Conservation (phyloP, 2,329 filamentous ascomycete genomes). For the Ophiobolus disseminans region DNA sequence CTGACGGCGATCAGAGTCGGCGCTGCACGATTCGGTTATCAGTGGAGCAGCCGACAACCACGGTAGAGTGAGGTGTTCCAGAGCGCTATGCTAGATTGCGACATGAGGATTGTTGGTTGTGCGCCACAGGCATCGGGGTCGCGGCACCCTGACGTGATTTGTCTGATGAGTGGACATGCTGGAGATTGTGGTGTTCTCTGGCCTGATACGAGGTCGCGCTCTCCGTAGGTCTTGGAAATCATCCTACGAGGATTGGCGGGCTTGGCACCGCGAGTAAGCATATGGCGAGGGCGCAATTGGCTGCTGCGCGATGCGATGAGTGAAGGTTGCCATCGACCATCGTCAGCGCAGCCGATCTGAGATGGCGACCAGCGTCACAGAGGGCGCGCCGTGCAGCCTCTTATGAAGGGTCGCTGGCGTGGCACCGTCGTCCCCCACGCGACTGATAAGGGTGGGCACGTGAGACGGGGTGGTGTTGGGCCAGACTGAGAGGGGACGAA, state of each 20-base stretch:
- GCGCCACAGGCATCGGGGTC: conserved; percentile 11
- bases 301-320: background rate
- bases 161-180: background rate
- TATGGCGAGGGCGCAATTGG: conserved; percentile 2
- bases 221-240: too few relatives aligned
- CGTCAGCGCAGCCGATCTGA: conserved; percentile 4
- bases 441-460: conserved; percentile 21
- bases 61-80: conserved; percentile 1
- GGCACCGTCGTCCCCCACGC: conserved; percentile 17
- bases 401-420: background rate
- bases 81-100: conserved; percentile 5
- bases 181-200: background rate
- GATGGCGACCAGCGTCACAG: conserved; percentile 2
- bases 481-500: conserved; percentile 13
- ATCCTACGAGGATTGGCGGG: background rate
- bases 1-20: conserved; percentile 3
- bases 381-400: background rate
- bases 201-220: background rate
- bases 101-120: too few relatives aligned
- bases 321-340: background rate
- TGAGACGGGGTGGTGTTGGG: conserved; percentile 21
- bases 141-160: conserved; percentile 1
- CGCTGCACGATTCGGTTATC: conserved; percentile 20
- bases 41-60: conserved; percentile 27
- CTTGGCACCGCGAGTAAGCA: background rate